Base-by-base conservation (phyloP, 345 rosid species). In the Trapa incisa region DNA sequence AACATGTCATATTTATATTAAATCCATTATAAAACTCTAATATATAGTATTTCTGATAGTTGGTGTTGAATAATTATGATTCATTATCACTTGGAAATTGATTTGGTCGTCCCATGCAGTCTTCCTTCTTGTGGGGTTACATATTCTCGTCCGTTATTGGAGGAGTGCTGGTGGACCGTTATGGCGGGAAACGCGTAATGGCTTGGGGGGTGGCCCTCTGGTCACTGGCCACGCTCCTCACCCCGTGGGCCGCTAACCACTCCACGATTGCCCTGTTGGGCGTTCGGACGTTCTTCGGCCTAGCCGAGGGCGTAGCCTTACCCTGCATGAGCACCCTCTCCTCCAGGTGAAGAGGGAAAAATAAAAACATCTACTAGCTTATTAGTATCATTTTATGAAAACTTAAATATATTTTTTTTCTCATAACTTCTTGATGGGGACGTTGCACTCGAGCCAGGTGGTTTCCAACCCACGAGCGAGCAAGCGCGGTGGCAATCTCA, bases 101-200 rank as follows among this genome's bases (percentile, higher is more conserved):
- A 53, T 13, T 10, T 63, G 22, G 61, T 47, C 64, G 16, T 70
- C 67, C 29, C 29, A 22, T 22, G 65, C 67, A 92, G 98, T 93
- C 98, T 1, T 90, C 98, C 1, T 93, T 93, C 71, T 78, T 93
- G 2, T 93, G 98, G 98, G 98, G 98, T 52, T 93, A 93, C 86
- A 88, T 89, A 47, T 86, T 93, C 67, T 88, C 97, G 48, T 89
- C 98, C 15, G 82, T 86, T 47, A 73, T 88, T 33, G 97, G 98
- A 76, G 98, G 98, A 65, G 88, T 87, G 35, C 50, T 90, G 74
- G 96, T 87, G 6, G 98, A 93, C 82, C 82, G 80, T 64, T 88
- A 90, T 47, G 98, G 97, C 66, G 98, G 98, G 50, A 93, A 93
- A 73, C 75, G 61, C 57, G 97, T 88, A 66, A 47, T 93, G 80